Percentiles rank a stretch among this genome's conserved stretches.
Conservation (phyloP, 2,329 filamentous ascomycete species). For the Claviceps paspali region DNA sequence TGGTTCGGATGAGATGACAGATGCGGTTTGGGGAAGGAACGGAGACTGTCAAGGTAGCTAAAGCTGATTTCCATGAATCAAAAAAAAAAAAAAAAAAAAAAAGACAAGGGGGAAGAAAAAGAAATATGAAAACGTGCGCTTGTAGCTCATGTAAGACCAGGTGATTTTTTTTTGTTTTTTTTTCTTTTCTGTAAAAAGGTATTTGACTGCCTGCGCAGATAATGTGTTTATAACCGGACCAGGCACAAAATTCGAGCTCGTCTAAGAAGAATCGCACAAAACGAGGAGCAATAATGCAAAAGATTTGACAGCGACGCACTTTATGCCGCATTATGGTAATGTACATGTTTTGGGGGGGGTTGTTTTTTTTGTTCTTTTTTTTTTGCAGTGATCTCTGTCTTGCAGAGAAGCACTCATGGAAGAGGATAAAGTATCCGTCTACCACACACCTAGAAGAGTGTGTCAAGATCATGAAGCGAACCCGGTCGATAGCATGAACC, state of each 20-base stretch:
- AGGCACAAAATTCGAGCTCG: conserved; percentile 20
- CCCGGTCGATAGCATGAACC: conserved; percentile 3
- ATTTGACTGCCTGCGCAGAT: conserved; percentile 13
- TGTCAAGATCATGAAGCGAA: conserved; percentile 5
- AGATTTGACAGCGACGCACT: conserved; percentile 25
- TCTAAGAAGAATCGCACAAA: conserved; percentile 18
- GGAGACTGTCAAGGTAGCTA: no score
- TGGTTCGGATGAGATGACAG: no score
- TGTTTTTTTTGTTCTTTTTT: neutral
- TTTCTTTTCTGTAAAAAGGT: conserved; percentile 6
- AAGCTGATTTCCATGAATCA: no score
- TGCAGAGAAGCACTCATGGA: conserved; percentile 1
- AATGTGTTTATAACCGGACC: conserved; percentile 18
- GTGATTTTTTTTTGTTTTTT: neutral
- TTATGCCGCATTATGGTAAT: conserved; percentile 35
- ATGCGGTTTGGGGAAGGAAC: neutral
- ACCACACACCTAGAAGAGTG: conserved; percentile 1
- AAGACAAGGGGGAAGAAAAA: neutral
- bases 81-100: neutral
- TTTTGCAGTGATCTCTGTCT: conserved; percentile 4
- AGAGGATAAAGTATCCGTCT: conserved; percentile 1
- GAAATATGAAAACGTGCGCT: no score
- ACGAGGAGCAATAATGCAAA: conserved; percentile 18
- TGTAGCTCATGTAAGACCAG: no score
- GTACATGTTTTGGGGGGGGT: conserved; percentile 29